Conservation (phyloP, 2,329 filamentous ascomycete genomes). For the Rutstroemia sp. region DNA sequence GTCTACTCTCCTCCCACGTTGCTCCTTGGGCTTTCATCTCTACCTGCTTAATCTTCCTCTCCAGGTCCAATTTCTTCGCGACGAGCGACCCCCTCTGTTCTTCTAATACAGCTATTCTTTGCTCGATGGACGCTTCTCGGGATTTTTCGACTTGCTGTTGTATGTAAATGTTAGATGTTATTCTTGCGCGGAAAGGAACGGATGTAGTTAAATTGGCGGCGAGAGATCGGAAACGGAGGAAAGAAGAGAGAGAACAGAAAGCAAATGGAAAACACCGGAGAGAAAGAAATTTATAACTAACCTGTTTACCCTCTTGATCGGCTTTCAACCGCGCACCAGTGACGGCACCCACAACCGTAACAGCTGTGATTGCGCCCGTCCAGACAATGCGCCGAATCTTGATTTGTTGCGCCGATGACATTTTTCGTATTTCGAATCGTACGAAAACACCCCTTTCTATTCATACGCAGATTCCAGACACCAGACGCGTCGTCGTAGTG, state of each 20-base stretch:
- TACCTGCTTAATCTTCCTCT: slow-evolving; percentile 48
- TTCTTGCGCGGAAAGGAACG: background rate
- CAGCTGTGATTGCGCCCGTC: slow-evolving; percentile 46
- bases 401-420: slow-evolving; percentile 21
- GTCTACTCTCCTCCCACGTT: slow-evolving; percentile 32
- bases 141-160: slow-evolving; percentile 37
- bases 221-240: no score
- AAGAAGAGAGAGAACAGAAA: background rate
- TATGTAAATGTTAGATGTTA: background rate
- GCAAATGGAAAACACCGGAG: background rate
- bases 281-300: slow-evolving; percentile 26
- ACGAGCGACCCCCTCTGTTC: slow-evolving; percentile 41
- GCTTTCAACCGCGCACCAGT: slow-evolving; percentile 54
- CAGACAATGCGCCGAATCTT: slow-evolving; percentile 43
- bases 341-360: slow-evolving; percentile 49
- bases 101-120: slow-evolving; percentile 48
- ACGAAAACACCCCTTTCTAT: background rate
- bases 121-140: slow-evolving; percentile 43
- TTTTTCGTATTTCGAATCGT: background rate
- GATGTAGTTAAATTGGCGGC: no score
- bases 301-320: slow-evolving; percentile 42
- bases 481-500: background rate
- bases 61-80: slow-evolving; percentile 43
- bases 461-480: background rate
- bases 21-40: slow-evolving; percentile 34